Evolutionary conservation across 352 stramenopile genomes (phyloP).

Genomic region (Globisporangium nodosum): DNA sequence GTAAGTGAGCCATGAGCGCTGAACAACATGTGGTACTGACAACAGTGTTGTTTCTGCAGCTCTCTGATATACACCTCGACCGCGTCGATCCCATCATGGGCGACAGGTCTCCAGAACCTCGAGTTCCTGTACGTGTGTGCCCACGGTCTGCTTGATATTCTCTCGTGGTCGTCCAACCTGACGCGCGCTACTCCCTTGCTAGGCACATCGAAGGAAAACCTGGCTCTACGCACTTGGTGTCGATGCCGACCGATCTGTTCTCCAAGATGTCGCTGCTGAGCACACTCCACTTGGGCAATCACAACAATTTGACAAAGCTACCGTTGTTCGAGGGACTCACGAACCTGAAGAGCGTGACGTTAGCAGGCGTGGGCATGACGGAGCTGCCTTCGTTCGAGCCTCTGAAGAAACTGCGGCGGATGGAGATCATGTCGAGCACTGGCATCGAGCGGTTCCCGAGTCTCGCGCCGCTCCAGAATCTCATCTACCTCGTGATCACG

Average conservation of each 20-base stretch:
- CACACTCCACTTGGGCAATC: slow-evolving; percentile 25
- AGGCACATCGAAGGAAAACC: slow-evolving; percentile 1
- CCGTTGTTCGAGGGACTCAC: slow-evolving; percentile 25
- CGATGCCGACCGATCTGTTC: slow-evolving; percentile 20
- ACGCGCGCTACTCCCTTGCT: background rate
- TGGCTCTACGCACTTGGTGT: background rate
- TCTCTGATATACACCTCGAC: slow-evolving; percentile 22
- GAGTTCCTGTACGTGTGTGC: slow-evolving; percentile 28
- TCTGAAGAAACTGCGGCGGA: slow-evolving; percentile 16
- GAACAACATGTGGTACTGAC: background rate
- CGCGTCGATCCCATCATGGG: slow-evolving; percentile 17
- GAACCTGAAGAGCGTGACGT: slow-evolving; percentile 24
- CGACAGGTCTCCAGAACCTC: slow-evolving; percentile 16
- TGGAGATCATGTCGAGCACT: slow-evolving; percentile 16
- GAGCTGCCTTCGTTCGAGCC: slow-evolving; percentile 17
- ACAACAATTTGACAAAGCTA: slow-evolving; percentile 13
- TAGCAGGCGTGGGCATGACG: slow-evolving; percentile 16
- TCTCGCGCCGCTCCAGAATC: slow-evolving; percentile 14
- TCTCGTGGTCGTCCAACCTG: too few relatives aligned
- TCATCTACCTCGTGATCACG: slow-evolving; percentile 17
- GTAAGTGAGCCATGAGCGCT: slow-evolving; percentile 9
- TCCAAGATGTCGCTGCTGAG: slow-evolving; percentile 20
- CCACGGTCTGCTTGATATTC: too few relatives aligned
- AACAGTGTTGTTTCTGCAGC: slow-evolving; percentile 5
- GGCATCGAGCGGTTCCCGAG: slow-evolving; percentile 16